Evolutionary conservation across 495 filamentous ascomycete species (phyloP).

Genomic region (Hypoxylon intermedium): DNA sequence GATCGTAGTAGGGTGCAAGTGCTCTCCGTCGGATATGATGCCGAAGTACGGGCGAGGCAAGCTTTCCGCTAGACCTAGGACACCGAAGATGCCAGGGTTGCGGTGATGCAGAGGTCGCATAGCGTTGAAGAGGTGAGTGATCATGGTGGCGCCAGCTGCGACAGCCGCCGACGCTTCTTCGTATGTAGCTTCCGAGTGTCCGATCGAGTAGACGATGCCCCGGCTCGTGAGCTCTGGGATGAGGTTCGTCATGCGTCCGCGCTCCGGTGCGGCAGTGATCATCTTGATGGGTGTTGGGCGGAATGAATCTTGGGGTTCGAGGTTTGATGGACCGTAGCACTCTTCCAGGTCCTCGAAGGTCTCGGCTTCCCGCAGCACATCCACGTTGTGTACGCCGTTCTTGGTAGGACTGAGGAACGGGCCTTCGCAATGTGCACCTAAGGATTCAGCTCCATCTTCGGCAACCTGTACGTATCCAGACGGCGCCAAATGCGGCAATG

Average conservation of each 20-base stretch:
- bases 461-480: constrained; percentile 60
- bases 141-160: constrained; percentile 75
- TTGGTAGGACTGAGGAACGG: constrained; percentile 76
- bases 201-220: constrained; percentile 75
- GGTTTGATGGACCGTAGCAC: constrained; percentile 73
- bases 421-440: constrained; percentile 85
- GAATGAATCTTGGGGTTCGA: constrained; percentile 46
- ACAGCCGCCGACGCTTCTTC: constrained; percentile 73
- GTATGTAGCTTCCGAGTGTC: constrained; percentile 83
- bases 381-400: constrained; percentile 75
- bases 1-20: constrained; percentile 68
- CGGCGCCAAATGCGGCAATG: constrained; percentile 75
- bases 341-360: constrained; percentile 65
- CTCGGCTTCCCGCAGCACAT: constrained; percentile 64
- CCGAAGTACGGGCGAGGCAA: constrained; percentile 65
- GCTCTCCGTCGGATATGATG: constrained; percentile 71
- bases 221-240: constrained; percentile 65
- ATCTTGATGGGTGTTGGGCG: constrained; percentile 63
- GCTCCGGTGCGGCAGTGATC: constrained; percentile 83
- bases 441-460: constrained; percentile 74
- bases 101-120: constrained; percentile 87
- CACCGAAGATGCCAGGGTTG: constrained; percentile 82
- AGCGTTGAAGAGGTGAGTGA: constrained; percentile 90
- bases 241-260: constrained; percentile 65
- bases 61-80: constrained; percentile 62